Evolutionary conservation across 2,329 filamentous ascomycete species (phyloP), one percentile per base, ranked within the genome.

Genomic region (Venturia carpophila): DNA sequence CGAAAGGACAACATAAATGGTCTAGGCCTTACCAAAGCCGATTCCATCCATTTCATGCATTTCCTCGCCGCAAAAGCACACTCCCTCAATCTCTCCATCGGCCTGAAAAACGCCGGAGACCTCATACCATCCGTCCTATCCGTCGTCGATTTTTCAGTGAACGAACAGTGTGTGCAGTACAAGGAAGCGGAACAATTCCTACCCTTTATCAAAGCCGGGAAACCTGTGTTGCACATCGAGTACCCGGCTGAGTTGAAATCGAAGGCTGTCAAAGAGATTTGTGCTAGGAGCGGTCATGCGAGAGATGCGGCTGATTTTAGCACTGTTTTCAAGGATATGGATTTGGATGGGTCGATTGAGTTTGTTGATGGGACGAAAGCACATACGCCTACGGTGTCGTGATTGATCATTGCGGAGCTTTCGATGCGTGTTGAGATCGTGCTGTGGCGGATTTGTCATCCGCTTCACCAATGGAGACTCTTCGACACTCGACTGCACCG

Each of bases 151-250:
- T 91, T 87, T 75, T 82, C 80, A 5, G 86, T 91, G 69, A 88
- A 89, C 73, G 88, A 90, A 77, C 82, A 89, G 74, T 90, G 88
- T 71, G 79, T 81, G 17, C 69, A 86, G 71, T 84, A 83, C 69
- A 67, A 75, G 5, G 86, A 89, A 72, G 89, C 87, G 70, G 75
- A 77, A 43, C 79, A 75, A 1, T 89, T 85, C 71, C 73, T 76
- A 1, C 73, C 80, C 2, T 89, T 89, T 70, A 80, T 87, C 65
- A 70, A 79, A 15, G 81, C 80, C 6, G 78, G 79, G 41, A 89
- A 90, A 73, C 87, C 87, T 1, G 87, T 90, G 34, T 89, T 90
- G 71, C 84, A 89, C 71, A 88, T 90, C 67, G 88, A 90, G 75
- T 90, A 90, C 70, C 85, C 85, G 3, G 77, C 81, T 58, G 74